Evolutionary conservation across 116 monocot genomes (phyloP).

Genomic region (Papilionanthe hybrid): DNA sequence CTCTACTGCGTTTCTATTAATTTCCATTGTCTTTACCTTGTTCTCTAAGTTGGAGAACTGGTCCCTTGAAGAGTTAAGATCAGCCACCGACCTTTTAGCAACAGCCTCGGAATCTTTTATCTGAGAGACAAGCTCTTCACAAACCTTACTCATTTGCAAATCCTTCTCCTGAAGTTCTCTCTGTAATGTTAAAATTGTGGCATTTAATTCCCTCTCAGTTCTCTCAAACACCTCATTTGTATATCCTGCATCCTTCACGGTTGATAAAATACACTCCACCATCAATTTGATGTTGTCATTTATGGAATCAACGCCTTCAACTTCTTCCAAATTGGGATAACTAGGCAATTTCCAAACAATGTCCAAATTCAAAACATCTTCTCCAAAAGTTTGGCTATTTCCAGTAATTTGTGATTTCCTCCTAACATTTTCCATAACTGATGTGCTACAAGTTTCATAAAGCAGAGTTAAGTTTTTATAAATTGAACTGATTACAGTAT

Average conservation of each 20-base stretch:
- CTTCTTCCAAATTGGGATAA: constrained; percentile 10
- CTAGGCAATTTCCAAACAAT: constrained; percentile 10
- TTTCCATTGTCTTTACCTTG: constrained; percentile 36
- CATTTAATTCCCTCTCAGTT: constrained; percentile 46
- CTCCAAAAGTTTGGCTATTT: constrained; percentile 15
- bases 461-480: constrained; percentile 44
- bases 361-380: constrained; percentile 9
- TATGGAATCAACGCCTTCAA: constrained; percentile 14
- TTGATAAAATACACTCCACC: constrained; percentile 39
- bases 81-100: constrained; percentile 35
- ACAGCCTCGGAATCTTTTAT: constrained; percentile 67
- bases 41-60: constrained; percentile 47
- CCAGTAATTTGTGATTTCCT: constrained; percentile 28
- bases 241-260: constrained; percentile 28
- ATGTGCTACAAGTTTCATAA: constrained; percentile 65
- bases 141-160: constrained; percentile 50
- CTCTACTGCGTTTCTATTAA: constrained; percentile 40
- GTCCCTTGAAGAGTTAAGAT: constrained; percentile 58
- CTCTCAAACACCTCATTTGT: constrained; percentile 25
- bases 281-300: constrained; percentile 41
- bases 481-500: constrained; percentile 37
- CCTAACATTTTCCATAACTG: constrained; percentile 44
- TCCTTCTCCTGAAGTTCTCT: constrained; percentile 75
- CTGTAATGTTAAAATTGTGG: constrained; percentile 52
- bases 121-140: constrained; percentile 70